phyloP scores from a whole-genome alignment of 208 protist genomes.

The Leishmania guyanensis region DNA sequence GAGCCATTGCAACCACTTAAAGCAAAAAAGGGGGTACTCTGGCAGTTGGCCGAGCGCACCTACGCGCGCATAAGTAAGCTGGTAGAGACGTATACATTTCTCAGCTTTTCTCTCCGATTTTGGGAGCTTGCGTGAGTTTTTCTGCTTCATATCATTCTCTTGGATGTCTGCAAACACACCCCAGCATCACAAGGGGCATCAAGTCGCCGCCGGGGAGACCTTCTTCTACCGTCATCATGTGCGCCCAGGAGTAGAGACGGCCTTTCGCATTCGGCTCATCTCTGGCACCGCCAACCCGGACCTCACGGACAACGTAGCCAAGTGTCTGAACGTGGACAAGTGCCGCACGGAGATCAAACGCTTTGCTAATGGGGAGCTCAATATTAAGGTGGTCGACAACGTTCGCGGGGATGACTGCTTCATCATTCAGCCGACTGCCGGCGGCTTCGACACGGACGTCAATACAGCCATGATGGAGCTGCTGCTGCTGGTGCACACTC shows the following conservation, averaged over 20 bases:
- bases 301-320: slow-evolving; percentile 81
- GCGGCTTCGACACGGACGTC: slow-evolving; percentile 62
- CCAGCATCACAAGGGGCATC: slow-evolving; percentile 46
- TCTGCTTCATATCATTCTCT: not conserved
- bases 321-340: slow-evolving; percentile 78
- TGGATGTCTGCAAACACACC: slow-evolving; percentile 23
- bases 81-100: not conserved
- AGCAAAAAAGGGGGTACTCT: not conserved
- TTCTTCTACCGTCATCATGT: slow-evolving; percentile 86
- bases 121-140: not conserved
- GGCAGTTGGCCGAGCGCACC: not conserved
- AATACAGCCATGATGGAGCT: slow-evolving; percentile 94
- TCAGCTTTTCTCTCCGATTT: not conserved
- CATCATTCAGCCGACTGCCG: slow-evolving; percentile 94
- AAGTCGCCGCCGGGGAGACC: slow-evolving; percentile 74
- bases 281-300: slow-evolving; percentile 84
- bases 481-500: slow-evolving; percentile 88
- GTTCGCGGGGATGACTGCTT: slow-evolving; percentile 96
- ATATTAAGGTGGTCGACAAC: slow-evolving; percentile 94
- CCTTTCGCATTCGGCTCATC: slow-evolving; percentile 87
- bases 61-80: not conserved
- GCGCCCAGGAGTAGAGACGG: slow-evolving; percentile 79
- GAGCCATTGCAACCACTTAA: not conserved
- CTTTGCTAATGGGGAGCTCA: slow-evolving; percentile 93
- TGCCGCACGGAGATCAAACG: slow-evolving; percentile 82